Base-by-base conservation (phyloP, 768 basidiomycete genomes). In the Tylopilus subfusipes region DNA sequence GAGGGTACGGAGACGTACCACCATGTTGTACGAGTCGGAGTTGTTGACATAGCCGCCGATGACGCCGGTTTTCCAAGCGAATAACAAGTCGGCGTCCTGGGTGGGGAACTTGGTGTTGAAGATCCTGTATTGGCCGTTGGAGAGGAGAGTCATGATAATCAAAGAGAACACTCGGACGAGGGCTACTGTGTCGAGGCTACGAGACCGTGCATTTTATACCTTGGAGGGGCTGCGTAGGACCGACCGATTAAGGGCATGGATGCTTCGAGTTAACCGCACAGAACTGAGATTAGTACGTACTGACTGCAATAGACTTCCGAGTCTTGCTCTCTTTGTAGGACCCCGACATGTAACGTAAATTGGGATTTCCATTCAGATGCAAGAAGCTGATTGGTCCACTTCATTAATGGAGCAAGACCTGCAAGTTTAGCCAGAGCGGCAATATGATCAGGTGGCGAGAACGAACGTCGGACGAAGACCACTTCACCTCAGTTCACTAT, bases 111-210 rank as follows among this genome's bases (percentile, higher is more conserved):
- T 9, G 9, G 13, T n/a, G n/a, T 45, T 52, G 43, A 45, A 45
- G 27, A 52, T 52, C 31, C 25, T 52, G 34, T 52, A 52, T n/a
- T 29, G 51, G 24, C 51, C 51, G 25, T 45, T 12, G 33, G 33
- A 3, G 33, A 52, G n/a, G 33, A 36, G 30, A 27, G 42, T 4
- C 42, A 38, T 45, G 14, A 18, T 31, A 29, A 12, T 39, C 29
- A 5, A 29, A 27, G 16, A 36, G 34, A 36, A 36, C 14, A 18
- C 34, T 36, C 27, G 16, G 13, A 12, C 9, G 27, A 43, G 42
- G 27, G 10, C 2, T 10, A 30, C 29, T 3, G 18, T 16, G 18
- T 42, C 30, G 40, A 25, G 24, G 22, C 25, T 29, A n/a, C 38
- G 14, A 29, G 38, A 12, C 36, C n/a, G 38, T 14, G 38, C 25